Evolutionary conservation across 2,329 filamentous ascomycete species (phyloP).

Genomic region (Ceratocystis diversiconidia): DNA sequence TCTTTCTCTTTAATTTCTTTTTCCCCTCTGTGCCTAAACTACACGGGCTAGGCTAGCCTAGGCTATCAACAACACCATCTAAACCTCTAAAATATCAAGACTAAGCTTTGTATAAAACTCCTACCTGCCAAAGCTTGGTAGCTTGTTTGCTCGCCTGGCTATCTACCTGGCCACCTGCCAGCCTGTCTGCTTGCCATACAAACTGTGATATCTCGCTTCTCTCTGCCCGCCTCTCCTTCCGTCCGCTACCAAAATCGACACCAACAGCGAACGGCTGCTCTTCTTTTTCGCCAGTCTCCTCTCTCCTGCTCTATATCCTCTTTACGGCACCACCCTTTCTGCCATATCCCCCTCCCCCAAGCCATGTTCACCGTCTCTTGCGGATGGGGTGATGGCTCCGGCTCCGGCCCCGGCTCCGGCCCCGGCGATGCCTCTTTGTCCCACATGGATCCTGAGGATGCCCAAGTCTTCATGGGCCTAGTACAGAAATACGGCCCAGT

Average conservation of each 20-base stretch:
- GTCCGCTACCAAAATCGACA: neutral
- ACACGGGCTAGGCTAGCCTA: too few species aligned
- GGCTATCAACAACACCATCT: neutral
- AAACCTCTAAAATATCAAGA: neutral
- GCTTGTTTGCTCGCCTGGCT: neutral
- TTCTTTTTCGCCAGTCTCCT: neutral
- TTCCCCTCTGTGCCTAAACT: neutral
- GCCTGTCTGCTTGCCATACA: too few species aligned
- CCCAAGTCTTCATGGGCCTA: slow-evolving; percentile 16
- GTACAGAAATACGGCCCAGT: slow-evolving; percentile 19
- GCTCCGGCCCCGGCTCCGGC: neutral
- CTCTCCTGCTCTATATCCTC: neutral
- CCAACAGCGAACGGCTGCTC: neutral
- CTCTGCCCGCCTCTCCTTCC: neutral
- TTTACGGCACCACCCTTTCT: too few species aligned
- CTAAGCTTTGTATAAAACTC: neutral
- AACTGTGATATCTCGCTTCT: neutral
- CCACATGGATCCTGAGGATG: slow-evolving; percentile 18
- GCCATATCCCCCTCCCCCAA: neutral
- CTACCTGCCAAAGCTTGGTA: neutral
- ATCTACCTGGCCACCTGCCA: too few species aligned
- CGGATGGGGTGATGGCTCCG: slow-evolving; percentile 18
- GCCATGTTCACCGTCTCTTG: slow-evolving; percentile 18
- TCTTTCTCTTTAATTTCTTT: neutral
- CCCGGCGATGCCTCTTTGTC: neutral